phyloP scores from a whole-genome alignment of 1,139 yeast genomes.

The Geotrichum klebahnii region DNA sequence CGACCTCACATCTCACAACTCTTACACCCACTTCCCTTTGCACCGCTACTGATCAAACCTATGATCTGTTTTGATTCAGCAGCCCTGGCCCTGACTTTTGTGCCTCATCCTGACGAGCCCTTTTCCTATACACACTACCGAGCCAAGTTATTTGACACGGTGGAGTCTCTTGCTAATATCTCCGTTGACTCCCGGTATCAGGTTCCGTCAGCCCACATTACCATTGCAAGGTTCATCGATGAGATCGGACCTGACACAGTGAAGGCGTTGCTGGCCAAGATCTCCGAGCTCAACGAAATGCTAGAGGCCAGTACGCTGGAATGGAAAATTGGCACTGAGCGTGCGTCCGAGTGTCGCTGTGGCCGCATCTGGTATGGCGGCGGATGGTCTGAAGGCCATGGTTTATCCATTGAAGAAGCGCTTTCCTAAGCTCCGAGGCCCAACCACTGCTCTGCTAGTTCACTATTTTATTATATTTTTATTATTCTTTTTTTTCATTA shows the following conservation, averaged over 20 bases:
- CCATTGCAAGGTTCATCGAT: conserved; percentile 30
- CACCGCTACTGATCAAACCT: conserved; percentile 24
- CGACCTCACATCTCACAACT: conserved; percentile 15
- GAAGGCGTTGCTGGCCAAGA: conserved; percentile 22
- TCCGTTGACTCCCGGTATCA: conserved; percentile 27
- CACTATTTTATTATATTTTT: neutral
- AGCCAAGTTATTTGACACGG: conserved; percentile 21
- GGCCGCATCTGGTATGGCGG: conserved; percentile 35
- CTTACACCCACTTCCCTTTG: conserved; percentile 20
- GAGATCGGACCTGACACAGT: conserved; percentile 22
- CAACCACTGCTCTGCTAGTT: no score
- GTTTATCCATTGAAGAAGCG: conserved; percentile 4
- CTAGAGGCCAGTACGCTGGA: conserved; percentile 20
- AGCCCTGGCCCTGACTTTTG: conserved; percentile 31
- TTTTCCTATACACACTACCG: conserved; percentile 28
- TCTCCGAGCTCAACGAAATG: conserved; percentile 20
- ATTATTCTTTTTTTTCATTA: neutral
- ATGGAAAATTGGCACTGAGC: conserved; percentile 28
- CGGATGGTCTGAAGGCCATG: conserved; percentile 24
- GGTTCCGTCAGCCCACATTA: conserved; percentile 32
- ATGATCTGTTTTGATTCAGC: conserved; percentile 27
- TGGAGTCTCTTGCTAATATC: conserved; percentile 21
- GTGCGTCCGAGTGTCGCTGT: conserved; percentile 26
- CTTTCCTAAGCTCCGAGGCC: neutral
- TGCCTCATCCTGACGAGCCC: conserved; percentile 23